Evolutionary conservation across 2,329 filamentous ascomycete species (phyloP).

Genomic region (Fusarium verticillioides): DNA sequence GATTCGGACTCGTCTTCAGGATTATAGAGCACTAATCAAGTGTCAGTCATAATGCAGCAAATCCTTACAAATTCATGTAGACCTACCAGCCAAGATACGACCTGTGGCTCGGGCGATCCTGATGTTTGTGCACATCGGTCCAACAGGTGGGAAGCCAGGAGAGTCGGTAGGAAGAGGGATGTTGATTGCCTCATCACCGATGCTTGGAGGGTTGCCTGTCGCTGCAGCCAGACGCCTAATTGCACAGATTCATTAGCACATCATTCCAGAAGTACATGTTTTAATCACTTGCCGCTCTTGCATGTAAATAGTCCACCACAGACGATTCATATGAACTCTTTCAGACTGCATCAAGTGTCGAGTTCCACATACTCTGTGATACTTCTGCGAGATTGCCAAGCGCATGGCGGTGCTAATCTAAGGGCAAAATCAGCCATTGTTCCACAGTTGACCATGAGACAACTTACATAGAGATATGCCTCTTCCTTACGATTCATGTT

Average conservation of each 20-base stretch:
- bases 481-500: constrained; percentile 44
- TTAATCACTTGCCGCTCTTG: constrained; percentile 40
- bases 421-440: neutral
- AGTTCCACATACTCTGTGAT: constrained; percentile 44
- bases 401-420: constrained; percentile 46
- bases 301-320: constrained; percentile 48
- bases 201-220: constrained; percentile 43
- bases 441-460: rapidly evolving
- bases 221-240: constrained; percentile 39
- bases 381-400: constrained; percentile 45
- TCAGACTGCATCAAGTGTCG: constrained; percentile 43
- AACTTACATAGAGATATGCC: constrained; percentile 41
- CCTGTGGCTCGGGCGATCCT: constrained; percentile 41
- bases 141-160: constrained; percentile 45
- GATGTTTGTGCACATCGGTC: constrained; percentile 45
- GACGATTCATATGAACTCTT: constrained; percentile 42
- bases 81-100: constrained; percentile 42
- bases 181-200: constrained; percentile 41
- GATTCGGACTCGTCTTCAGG: constrained; percentile 46
- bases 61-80: rapidly evolving
- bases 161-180: constrained; percentile 43
- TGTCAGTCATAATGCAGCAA: neutral
- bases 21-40: constrained; percentile 43
- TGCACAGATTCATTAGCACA: neutral
- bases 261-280: rapidly evolving